phyloP scores from a whole-genome alignment of 2,329 filamentous ascomycete species.

The Emmonsiellopsis sp. region DNA sequence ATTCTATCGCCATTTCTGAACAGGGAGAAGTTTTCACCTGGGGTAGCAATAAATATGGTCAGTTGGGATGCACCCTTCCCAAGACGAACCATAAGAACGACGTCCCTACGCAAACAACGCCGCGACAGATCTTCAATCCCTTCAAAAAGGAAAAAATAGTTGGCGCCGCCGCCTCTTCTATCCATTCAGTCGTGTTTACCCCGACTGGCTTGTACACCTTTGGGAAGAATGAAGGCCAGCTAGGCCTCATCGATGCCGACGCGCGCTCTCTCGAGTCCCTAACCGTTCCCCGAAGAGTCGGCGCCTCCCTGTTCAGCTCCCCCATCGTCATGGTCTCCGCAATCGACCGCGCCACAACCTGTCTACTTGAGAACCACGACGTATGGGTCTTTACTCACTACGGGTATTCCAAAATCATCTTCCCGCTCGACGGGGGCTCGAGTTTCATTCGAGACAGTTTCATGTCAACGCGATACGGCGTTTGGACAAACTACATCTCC shows the following conservation, averaged over 20 bases:
- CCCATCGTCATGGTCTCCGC: conserved; percentile 71
- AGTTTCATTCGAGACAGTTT: conserved; percentile 59
- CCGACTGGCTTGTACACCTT: conserved; percentile 77
- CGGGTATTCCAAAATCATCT: conserved; percentile 83
- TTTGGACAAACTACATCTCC: conserved; percentile 57
- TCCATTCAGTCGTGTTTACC: conserved; percentile 88
- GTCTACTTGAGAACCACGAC: conserved; percentile 75
- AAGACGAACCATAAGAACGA: conserved; percentile 58
- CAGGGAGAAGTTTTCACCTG: conserved; percentile 89
- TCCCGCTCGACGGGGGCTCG: conserved; percentile 65
- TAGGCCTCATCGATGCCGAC: conserved; percentile 90
- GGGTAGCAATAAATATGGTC: conserved; percentile 79
- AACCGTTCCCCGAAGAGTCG: conserved; percentile 72
- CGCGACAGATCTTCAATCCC: conserved; percentile 82
- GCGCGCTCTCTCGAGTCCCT: conserved; percentile 85
- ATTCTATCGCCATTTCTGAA: conserved; percentile 76
- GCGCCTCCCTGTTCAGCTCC: conserved; percentile 68
- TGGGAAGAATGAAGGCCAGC: conserved; percentile 88
- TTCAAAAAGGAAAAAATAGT: conserved; percentile 76
- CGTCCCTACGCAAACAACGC: conserved; percentile 69
- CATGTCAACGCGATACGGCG: conserved; percentile 56
- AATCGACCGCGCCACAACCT: conserved; percentile 81
- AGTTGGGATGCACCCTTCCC: conserved; percentile 77
- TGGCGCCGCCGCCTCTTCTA: conserved; percentile 77
- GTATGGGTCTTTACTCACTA: conserved; percentile 95